Evolutionary conservation across 495 filamentous ascomycete genomes (phyloP).

Genomic region (Lindgomyces ingoldianus): DNA sequence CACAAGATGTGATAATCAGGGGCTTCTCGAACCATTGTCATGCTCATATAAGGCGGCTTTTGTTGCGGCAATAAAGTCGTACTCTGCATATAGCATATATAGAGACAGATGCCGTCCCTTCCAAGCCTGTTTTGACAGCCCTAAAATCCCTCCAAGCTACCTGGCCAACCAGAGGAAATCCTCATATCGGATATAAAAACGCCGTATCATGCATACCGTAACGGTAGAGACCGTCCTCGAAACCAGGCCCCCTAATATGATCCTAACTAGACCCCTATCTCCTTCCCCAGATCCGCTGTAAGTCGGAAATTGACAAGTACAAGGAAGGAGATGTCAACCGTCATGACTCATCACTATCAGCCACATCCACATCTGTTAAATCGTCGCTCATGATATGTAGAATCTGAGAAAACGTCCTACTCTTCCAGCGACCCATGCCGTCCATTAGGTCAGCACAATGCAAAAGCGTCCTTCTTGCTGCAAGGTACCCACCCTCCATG

Average conservation of each 20-base stretch:
- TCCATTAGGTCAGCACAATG: conserved; percentile 55
- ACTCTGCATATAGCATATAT: neutral
- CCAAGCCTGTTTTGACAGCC: neutral
- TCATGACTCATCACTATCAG: conserved; percentile 33
- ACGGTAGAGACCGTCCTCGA: neutral
- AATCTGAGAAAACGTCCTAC: conserved; percentile 53
- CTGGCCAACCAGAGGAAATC: neutral
- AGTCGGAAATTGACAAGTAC: conserved; percentile 12
- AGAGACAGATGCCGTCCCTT: neutral
- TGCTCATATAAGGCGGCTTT: neutral
- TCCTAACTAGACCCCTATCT: neutral
- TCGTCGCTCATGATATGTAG: conserved; percentile 59
- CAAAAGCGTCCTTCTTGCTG: conserved; percentile 52
- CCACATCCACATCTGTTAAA: conserved; percentile 49
- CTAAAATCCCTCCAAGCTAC: neutral
- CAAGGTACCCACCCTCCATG: conserved; percentile 53
- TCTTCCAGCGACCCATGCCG: conserved; percentile 56
- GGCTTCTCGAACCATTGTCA: neutral
- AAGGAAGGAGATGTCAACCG: conserved; percentile 20
- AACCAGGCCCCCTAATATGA: neutral
- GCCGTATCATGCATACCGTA: neutral
- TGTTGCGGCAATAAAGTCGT: neutral
- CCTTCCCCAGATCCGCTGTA: conserved; percentile 24
- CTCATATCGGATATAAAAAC: neutral
- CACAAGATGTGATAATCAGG: neutral